Evolutionary conservation across 345 rosid species (phyloP), one percentile per base, ranked within the genome.

Genomic region (Pistacia vera): DNA sequence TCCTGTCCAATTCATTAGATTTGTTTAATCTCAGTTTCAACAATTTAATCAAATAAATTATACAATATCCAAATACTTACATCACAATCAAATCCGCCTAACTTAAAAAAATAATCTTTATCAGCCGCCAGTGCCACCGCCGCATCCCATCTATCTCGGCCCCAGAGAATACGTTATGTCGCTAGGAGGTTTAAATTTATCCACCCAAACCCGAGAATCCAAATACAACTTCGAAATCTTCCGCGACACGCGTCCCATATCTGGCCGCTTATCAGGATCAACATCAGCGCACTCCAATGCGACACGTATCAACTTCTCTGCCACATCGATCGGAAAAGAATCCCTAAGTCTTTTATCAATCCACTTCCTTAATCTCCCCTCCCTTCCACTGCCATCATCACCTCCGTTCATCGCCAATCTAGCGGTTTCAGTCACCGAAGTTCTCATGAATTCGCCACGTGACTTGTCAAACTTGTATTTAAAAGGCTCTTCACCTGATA

Each of bases 171-270:
- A 87, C 8, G 98, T 90, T 55, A 95, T 89, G 13, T 72, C 88
- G 0, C 83, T 80, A 0, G 97, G 90, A 56, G 82, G 51, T 48
- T 77, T 81, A 22, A 91, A 17, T 3, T 22, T 82, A 5, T 87
- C 81, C 2, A 83, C 84, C 99, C 99, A 95, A 35, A n/a, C 79
- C 60, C 64, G 68, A 10, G 97, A 90, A 54, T 86, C 89, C 35
- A 93, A 65, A 79, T 89, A 95, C 73, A 88, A 3, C 60, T 87
- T 89, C 1, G 98, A 95, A 18, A 93, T 83, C 79, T 88, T 93
- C 5, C 91, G 91, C 4, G 91, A 91, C 68, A 93, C 98, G 84
- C 93, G 91, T 77, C 91, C 90, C 98, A 93, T 92, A 51, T 88
- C 86, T 3, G 98, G 98, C 74, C 99, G 84, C 30, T 85, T 78